These are phyloP conservation scores for Vickermania spadyakhi DNA, from an alignment of 208 protist species.

Conservation along the genomic window DNA sequence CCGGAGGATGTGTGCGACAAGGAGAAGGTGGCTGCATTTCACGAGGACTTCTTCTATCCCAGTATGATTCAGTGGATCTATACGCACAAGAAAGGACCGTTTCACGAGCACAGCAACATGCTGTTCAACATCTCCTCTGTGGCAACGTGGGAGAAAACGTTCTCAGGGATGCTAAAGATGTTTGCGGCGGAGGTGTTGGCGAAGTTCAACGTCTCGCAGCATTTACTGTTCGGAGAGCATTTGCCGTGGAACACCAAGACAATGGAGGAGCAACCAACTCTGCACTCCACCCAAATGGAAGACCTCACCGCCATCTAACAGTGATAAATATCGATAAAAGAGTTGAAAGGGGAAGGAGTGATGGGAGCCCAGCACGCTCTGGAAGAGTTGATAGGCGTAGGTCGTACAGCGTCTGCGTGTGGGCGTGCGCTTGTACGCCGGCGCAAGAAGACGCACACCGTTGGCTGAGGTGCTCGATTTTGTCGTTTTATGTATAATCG, in stretches of 20 bases:
- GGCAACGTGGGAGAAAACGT: slow-evolving; percentile 82
- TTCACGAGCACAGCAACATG: slow-evolving; percentile 91
- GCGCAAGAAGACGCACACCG: too few relatives aligned
- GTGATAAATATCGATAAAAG: too few relatives aligned
- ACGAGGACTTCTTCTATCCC: slow-evolving; percentile 60
- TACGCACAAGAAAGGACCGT: slow-evolving; percentile 83
- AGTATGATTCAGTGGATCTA: slow-evolving; percentile 70
- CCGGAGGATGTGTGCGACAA: slow-evolving; percentile 55
- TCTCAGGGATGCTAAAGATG: slow-evolving; percentile 92
- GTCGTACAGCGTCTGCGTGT: too few relatives aligned
- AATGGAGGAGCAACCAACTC: slow-evolving; percentile 2
- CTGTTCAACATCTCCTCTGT: slow-evolving; percentile 90
- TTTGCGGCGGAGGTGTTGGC: slow-evolving; percentile 90
- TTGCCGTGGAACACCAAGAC: slow-evolving; percentile 62
- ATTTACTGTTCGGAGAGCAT: slow-evolving; percentile 89
- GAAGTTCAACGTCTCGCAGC: slow-evolving; percentile 95
- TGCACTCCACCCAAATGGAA: neutral
- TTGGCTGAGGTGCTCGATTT: too few relatives aligned
- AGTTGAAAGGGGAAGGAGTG: too few relatives aligned
- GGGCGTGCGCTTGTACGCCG: too few relatives aligned
- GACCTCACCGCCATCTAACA: neutral
- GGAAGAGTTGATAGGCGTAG: too few relatives aligned
- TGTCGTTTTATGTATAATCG: too few relatives aligned
- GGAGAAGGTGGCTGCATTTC: slow-evolving; percentile 16
- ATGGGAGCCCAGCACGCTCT: too few relatives aligned